A percentile compares a stretch with the other conserved stretches of the same genome.
These are phyloP conservation scores for Gilbertella persicaria DNA, from an alignment of 371 early-diverging fungal genomes.

Conservation along the genomic window DNA sequence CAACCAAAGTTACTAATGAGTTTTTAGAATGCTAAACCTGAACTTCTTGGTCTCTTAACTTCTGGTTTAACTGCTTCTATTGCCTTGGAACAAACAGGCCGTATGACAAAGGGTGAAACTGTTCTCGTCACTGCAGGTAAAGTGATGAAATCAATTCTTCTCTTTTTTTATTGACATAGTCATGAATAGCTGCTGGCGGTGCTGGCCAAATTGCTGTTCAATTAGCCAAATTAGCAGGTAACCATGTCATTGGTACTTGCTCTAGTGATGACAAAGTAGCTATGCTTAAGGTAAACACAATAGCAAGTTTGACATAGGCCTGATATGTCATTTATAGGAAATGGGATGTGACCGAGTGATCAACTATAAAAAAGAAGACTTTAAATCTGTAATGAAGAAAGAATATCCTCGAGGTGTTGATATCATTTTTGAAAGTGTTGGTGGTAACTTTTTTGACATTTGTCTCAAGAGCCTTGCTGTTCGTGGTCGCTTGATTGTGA, in stretches of 20 bases:
- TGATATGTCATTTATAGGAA: not conserved
- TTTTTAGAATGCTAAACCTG: constrained; percentile 27
- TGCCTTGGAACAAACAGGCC: constrained; percentile 35
- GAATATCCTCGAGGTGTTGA: constrained; percentile 62
- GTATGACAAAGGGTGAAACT: constrained; percentile 41
- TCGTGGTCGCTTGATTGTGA: constrained; percentile 61
- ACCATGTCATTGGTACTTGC: constrained; percentile 57
- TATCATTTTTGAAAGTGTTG: constrained; percentile 64
- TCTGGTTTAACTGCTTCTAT: constrained; percentile 61
- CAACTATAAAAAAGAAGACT: constrained; percentile 53
- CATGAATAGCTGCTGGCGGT: constrained; percentile 46
- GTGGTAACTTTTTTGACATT: constrained; percentile 56
- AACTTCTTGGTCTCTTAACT: constrained; percentile 48
- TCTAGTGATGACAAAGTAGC: constrained; percentile 46
- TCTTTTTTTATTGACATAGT: not conserved
- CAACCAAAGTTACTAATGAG: not conserved
- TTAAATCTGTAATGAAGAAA: constrained; percentile 51
- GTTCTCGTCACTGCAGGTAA: constrained; percentile 48
- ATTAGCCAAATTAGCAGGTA: constrained; percentile 50
- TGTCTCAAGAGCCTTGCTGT: constrained; percentile 50
- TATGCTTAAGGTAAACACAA: constrained; percentile 47
- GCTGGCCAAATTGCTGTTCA: constrained; percentile 56
- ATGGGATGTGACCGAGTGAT: constrained; percentile 51
- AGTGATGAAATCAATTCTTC: not conserved
- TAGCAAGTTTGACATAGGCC: not conserved